Conservation (phyloP, 148 eudicot genomes). For the Limonium bicolor region DNA sequence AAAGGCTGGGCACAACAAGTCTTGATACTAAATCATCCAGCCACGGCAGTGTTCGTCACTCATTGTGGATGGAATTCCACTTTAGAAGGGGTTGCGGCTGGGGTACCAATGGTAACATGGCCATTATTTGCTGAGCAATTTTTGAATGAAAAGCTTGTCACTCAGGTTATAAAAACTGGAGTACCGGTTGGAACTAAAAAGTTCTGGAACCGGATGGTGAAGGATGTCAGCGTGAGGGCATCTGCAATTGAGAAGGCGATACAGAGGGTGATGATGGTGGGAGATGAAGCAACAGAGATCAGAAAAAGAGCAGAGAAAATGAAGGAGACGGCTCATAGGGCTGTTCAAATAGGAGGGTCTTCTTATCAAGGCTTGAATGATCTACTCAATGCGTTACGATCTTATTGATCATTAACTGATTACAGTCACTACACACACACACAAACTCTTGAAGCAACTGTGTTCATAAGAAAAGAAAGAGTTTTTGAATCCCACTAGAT, state of each 20-base stretch:
- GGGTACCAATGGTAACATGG: slow-evolving; percentile 15
- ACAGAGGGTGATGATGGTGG: slow-evolving; percentile 12
- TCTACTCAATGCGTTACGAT: too few relatives aligned
- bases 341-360: slow-evolving; percentile 30
- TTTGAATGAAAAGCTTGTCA: too few relatives aligned
- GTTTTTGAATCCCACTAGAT: too few relatives aligned
- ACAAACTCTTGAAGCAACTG: too few relatives aligned
- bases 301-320: slow-evolving; percentile 10
- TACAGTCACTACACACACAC: too few relatives aligned
- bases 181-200: slow-evolving; percentile 10
- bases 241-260: slow-evolving; percentile 8
- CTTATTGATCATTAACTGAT: too few relatives aligned
- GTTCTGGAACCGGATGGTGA: neutral
- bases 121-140: slow-evolving; percentile 11
- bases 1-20: slow-evolving; percentile 28
- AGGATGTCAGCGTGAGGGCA: neutral
- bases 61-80: slow-evolving; percentile 33
- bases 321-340: slow-evolving; percentile 23
- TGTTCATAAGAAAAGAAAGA: too few relatives aligned
- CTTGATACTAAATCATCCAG: slow-evolving; percentile 16
- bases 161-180: slow-evolving; percentile 8
- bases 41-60: slow-evolving; percentile 17
- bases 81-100: slow-evolving; percentile 13
- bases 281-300: slow-evolving; percentile 24
- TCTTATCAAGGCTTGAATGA: slow-evolving; percentile 12